phyloP scores from a whole-genome alignment of 2,329 filamentous ascomycete genomes.

The Colletotrichum phormii region DNA sequence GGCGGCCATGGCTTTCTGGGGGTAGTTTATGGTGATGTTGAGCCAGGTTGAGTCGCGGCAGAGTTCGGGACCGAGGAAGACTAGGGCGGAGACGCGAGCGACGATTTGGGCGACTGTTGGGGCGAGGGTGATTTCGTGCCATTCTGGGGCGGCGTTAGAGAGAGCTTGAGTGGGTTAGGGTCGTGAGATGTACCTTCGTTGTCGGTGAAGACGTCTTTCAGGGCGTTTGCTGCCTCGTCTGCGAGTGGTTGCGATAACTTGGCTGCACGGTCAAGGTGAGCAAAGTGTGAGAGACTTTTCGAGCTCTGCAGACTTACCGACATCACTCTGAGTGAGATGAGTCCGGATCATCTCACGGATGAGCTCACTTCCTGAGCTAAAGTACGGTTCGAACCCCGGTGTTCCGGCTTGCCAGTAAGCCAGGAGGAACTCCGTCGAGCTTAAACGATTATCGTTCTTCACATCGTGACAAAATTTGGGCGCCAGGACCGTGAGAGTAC shows the following conservation, averaged over 20 bases:
- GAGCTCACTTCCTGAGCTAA: conserved; percentile 24
- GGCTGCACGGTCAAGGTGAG: not conserved
- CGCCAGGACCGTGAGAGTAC: conserved; percentile 8
- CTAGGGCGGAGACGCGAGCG: conserved; percentile 60
- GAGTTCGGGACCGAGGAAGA: conserved; percentile 59
- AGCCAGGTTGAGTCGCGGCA: conserved; percentile 62
- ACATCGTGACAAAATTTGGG: conserved; percentile 9
- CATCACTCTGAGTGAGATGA: conserved; percentile 14
- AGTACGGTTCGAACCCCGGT: conserved; percentile 11
- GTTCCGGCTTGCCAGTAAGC: conserved; percentile 31
- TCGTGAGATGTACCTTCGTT: conserved; percentile 1
- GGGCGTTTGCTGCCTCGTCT: conserved; percentile 2
- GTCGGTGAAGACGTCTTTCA: conserved; percentile 11
- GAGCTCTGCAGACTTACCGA: not conserved
- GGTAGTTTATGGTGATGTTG: conserved; percentile 55
- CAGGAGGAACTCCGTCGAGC: conserved; percentile 22
- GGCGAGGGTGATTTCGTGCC: conserved; percentile 21
- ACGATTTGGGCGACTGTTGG: conserved; percentile 45
- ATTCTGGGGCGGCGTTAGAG: conserved; percentile 38
- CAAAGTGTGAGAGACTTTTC: accelerated
- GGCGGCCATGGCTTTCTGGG: conserved; percentile 51
- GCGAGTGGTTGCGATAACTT: conserved; percentile 14
- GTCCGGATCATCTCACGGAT: conserved; percentile 21
- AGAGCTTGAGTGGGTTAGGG: not conserved
- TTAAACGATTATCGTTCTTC: conserved; percentile 17